Evolutionary conservation across 1,284 basidiomycete genomes (phyloP).

Genomic region (Abortiporus biennis): DNA sequence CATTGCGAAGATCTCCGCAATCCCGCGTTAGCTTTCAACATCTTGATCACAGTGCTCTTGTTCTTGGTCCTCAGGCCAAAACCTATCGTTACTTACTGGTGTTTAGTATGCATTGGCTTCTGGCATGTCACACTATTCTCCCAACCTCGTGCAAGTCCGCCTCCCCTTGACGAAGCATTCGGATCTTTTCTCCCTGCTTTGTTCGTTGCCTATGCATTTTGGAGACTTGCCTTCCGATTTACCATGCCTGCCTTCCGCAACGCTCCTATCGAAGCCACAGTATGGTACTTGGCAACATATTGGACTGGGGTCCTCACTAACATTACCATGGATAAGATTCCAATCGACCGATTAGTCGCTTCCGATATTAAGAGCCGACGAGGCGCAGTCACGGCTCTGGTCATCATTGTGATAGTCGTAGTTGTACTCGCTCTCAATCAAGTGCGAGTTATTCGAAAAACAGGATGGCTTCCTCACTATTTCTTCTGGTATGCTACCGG

Average conservation of each 20-base stretch:
- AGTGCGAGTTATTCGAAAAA: constrained; percentile 76
- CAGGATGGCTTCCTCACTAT: constrained; percentile 77
- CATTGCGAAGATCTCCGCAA: constrained; percentile 71
- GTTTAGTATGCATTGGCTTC: constrained; percentile 77
- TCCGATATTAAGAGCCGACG: constrained; percentile 65
- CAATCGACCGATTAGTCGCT: constrained; percentile 66
- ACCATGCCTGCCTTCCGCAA: constrained; percentile 66
- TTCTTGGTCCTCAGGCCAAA: constrained; percentile 73
- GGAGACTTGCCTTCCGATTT: constrained; percentile 73
- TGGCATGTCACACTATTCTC: constrained; percentile 85
- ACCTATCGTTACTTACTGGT: constrained; percentile 70
- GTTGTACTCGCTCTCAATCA: constrained; percentile 65
- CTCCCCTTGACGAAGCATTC: constrained; percentile 63
- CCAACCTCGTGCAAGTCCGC: constrained; percentile 67
- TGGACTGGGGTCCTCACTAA: constrained; percentile 77
- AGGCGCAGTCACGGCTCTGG: constrained; percentile 67
- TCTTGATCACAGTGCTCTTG: constrained; percentile 57
- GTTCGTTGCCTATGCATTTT: constrained; percentile 78
- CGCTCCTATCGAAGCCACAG: constrained; percentile 64
- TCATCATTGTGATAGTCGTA: constrained; percentile 66
- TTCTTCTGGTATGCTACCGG: constrained; percentile 64
- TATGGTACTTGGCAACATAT: constrained; percentile 75
- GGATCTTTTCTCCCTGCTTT: constrained; percentile 74
- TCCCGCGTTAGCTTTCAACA: constrained; percentile 65
- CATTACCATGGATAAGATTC: constrained; percentile 61